Evolutionary conservation across 108 stramenopile species (phyloP).

Genomic region (Nannochloropsis oceanica): DNA sequence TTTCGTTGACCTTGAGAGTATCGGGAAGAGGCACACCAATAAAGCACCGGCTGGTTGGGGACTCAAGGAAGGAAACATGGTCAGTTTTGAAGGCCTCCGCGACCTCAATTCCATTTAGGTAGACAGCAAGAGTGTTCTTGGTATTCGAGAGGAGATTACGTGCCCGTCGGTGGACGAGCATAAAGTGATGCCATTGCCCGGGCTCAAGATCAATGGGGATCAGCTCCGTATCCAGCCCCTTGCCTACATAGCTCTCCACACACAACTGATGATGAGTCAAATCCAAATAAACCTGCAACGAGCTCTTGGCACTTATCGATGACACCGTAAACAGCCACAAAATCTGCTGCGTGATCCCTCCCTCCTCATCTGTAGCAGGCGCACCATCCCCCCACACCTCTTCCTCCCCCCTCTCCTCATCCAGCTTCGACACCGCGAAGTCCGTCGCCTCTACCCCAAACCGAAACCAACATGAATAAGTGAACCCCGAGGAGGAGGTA

Average conservation of each 20-base stretch:
- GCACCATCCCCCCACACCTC: neutral
- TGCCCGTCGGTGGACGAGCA: neutral
- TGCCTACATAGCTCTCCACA: neutral
- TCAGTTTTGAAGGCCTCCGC: neutral
- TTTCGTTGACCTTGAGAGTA: neutral
- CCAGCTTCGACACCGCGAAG: neutral
- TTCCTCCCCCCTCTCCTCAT: neutral
- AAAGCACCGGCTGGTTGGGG: neutral
- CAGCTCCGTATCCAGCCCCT: neutral
- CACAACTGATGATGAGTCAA: neutral
- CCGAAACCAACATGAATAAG: neutral
- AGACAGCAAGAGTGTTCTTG: neutral
- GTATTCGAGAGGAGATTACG: neutral
- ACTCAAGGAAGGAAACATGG: neutral
- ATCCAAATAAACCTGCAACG: neutral
- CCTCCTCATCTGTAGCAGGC: neutral
- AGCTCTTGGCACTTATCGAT: neutral
- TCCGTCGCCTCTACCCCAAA: neutral
- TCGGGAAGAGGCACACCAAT: neutral
- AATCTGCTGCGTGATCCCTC: neutral
- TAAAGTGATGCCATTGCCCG: neutral
- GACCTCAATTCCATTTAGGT: neutral
- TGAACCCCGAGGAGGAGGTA: neutral
- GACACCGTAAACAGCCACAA: constrained; percentile 18
- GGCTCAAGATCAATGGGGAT: neutral